phyloP scores from a whole-genome alignment of 257 asterid genomes.

The Lycium ferocissimum region DNA sequence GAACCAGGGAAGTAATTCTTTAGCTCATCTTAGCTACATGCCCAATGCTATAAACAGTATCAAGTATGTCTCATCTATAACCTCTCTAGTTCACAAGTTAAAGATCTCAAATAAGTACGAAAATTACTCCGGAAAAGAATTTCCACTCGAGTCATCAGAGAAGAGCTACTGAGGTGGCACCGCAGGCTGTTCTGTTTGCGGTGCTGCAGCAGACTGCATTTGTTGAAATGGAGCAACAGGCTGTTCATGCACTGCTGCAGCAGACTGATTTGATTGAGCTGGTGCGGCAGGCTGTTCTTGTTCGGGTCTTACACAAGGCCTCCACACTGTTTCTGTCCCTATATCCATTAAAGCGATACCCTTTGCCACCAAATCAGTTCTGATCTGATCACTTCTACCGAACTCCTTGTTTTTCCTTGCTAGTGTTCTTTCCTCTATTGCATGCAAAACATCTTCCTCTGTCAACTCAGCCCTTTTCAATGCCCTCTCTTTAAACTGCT shows the following conservation, averaged over 20 bases:
- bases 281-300: slow-evolving; percentile 43
- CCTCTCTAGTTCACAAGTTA: slow-evolving; percentile 4
- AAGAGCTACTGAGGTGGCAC: slow-evolving; percentile 28
- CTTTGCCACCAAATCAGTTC: slow-evolving; percentile 61
- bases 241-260: slow-evolving; percentile 13
- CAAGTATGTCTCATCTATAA: neutral
- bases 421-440: slow-evolving; percentile 63
- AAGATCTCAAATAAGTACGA: neutral
- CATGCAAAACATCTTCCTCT: slow-evolving; percentile 59
- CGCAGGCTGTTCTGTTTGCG: neutral
- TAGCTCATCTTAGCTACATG: slow-evolving; percentile 15
- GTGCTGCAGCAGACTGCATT: slow-evolving; percentile 18
- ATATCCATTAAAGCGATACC: slow-evolving; percentile 87
- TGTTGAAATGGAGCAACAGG: slow-evolving; percentile 26
- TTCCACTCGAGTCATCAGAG: neutral
- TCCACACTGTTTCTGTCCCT: slow-evolving; percentile 83
- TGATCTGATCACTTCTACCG: slow-evolving; percentile 64
- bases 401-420: slow-evolving; percentile 72
- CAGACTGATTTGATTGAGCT: slow-evolving; percentile 29
- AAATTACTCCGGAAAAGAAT: neutral
- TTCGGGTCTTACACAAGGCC: slow-evolving; percentile 67
- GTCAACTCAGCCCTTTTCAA: slow-evolving; percentile 67
- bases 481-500: slow-evolving; percentile 83
- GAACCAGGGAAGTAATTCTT: neutral
- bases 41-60: neutral